Conservation (phyloP, 2,329 filamentous ascomycete species). For the Lecanicillium sp. region DNA sequence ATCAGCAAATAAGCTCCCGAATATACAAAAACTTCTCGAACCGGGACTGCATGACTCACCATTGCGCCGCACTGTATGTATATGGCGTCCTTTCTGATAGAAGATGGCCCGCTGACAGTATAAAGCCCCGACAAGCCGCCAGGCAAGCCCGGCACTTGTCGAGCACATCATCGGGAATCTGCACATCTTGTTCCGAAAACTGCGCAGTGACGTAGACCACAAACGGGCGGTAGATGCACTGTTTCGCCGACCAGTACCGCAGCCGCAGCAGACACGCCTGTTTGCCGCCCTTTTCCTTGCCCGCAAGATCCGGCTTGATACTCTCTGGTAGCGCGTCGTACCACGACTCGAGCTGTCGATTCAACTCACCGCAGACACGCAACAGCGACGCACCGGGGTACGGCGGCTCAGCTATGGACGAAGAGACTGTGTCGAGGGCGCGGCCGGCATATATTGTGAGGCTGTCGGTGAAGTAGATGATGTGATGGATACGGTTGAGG, state of each 20-base stretch:
- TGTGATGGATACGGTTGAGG: conserved; percentile 17
- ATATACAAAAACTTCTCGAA: too few relatives aligned
- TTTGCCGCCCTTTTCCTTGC: conserved; percentile 5
- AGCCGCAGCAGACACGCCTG: conserved; percentile 12
- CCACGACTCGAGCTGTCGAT: conserved; percentile 17
- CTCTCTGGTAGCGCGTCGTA: conserved; percentile 15
- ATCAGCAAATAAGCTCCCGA: too few relatives aligned
- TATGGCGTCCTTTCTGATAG: conserved; percentile 11
- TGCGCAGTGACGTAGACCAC: conserved; percentile 12
- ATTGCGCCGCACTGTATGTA: conserved; percentile 10
- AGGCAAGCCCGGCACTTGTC: conserved; percentile 10
- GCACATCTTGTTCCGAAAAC: conserved; percentile 2
- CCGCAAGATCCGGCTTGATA: conserved; percentile 16
- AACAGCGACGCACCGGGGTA: conserved; percentile 11
- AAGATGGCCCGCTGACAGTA: conserved; percentile 4
- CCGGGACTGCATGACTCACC: too few relatives aligned
- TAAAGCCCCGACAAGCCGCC: conserved; percentile 9
- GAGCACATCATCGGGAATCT: conserved; percentile 1
- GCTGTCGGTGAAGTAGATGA: conserved; percentile 14
- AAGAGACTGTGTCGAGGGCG: conserved; percentile 6
- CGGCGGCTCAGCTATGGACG: not conserved
- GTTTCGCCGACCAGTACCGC: conserved; percentile 15
- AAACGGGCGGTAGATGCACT: conserved; percentile 13
- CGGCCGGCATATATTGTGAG: conserved; percentile 11
- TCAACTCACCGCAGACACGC: conserved; percentile 14